These are phyloP conservation scores for Fusarium sp. DNA, from an alignment of 2,329 filamentous ascomycete species.

Conservation along the genomic window DNA sequence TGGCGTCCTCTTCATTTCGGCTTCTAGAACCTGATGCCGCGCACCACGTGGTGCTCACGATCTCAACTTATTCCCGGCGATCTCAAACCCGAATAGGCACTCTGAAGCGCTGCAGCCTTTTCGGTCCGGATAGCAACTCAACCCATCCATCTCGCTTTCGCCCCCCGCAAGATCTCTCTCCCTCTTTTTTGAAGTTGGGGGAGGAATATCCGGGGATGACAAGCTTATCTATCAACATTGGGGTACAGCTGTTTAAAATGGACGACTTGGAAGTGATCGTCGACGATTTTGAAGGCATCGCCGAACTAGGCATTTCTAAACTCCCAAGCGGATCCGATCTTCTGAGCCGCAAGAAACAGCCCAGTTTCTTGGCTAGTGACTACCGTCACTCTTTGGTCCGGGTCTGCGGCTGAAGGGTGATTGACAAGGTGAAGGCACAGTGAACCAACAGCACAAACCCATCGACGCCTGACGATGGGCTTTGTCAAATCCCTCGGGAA, in stretches of 20 bases:
- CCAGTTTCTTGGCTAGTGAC: neutral
- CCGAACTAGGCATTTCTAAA: neutral
- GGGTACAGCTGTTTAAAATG: neutral
- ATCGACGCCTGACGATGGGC: neutral
- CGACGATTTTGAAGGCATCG: neutral
- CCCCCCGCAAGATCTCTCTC: neutral
- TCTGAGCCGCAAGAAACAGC: neutral
- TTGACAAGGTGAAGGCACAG: neutral
- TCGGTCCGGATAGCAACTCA: neutral
- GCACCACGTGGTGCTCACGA: slow-evolving; percentile 1
- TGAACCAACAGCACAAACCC: neutral
- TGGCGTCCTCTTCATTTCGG: neutral
- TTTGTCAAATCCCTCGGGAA: neutral
- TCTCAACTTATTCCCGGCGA: slow-evolving; percentile 1
- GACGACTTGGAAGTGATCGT: neutral
- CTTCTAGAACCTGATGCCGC: neutral
- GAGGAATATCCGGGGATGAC: neutral
- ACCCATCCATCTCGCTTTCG: neutral
- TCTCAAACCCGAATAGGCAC: slow-evolving; percentile 3
- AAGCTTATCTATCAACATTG: neutral
- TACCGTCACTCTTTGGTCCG: neutral
- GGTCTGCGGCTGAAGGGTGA: neutral
- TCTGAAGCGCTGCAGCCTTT: slow-evolving; percentile 3
- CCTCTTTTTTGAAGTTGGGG: neutral
- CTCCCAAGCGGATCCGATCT: neutral